These are phyloP conservation scores for Boletus sp. DNA, from an alignment of 768 basidiomycete genomes.

Conservation along the genomic window DNA sequence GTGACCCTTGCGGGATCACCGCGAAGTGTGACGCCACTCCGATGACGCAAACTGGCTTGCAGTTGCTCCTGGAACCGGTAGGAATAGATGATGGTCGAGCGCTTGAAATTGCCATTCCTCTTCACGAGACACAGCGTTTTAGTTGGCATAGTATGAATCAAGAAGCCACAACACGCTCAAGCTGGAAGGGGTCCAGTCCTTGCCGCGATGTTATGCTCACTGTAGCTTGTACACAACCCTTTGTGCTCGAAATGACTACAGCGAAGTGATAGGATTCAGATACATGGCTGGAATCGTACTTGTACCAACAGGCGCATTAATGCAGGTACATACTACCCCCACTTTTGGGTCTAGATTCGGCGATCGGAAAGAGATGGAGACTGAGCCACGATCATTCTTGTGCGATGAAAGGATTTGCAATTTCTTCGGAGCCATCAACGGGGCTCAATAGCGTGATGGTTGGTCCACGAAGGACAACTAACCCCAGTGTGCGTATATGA, in stretches of 20 bases:
- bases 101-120: not conserved
- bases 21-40: constrained; percentile 25
- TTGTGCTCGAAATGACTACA: constrained; percentile 16
- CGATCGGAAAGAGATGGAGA: not conserved
- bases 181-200: not conserved
- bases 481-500: constrained; percentile 64
- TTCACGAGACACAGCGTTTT: not conserved
- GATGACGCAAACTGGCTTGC: constrained; percentile 11
- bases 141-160: not conserved
- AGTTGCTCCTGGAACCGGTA: not conserved
- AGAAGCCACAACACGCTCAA: not conserved
- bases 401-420: constrained; percentile 80
- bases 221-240: constrained; percentile 9
- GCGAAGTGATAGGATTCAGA: constrained; percentile 8
- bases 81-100: constrained; percentile 1
- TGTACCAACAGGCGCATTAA: not conserved
- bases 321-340: constrained; percentile 2
- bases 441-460: constrained; percentile 93
- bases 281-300: not conserved
- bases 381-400: constrained; percentile 46
- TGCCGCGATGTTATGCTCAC: constrained; percentile 6
- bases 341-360: not conserved
- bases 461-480: constrained; percentile 90
- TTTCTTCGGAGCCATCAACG: constrained; percentile 93
- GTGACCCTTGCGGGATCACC: constrained; percentile 18